Evolutionary conservation across 139 green algal species (phyloP).

Genomic region (Nannochloris sp.): DNA sequence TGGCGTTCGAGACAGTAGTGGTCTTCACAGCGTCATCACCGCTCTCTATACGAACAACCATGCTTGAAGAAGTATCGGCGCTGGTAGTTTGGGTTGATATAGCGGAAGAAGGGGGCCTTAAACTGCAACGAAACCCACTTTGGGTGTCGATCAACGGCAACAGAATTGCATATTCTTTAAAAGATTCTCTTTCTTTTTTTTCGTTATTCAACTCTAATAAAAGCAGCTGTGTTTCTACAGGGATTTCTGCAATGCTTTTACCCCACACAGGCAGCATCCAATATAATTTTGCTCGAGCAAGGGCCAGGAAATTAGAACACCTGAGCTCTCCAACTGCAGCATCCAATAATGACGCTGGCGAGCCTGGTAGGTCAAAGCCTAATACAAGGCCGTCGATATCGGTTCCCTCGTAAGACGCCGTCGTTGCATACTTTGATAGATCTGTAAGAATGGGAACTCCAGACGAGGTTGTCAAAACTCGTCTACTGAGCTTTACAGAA

Average conservation of each 20-base stretch:
- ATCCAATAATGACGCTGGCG: too few relatives aligned
- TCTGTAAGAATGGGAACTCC: neutral
- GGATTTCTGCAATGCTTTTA: conserved; percentile 43
- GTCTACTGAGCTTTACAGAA: neutral
- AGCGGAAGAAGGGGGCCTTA: neutral
- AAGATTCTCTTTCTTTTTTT: too few relatives aligned
- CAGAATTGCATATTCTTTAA: conserved; percentile 38
- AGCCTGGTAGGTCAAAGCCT: too few relatives aligned
- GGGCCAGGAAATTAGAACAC: conserved; percentile 18
- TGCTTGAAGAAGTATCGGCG: conserved; percentile 3
- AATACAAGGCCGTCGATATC: too few relatives aligned
- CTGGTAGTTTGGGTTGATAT: neutral
- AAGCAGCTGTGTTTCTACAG: conserved; percentile 85
- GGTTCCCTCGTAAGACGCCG: too few relatives aligned
- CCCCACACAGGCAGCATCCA: conserved; percentile 85
- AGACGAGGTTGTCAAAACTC: neutral
- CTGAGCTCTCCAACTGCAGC: neutral
- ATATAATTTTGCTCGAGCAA: conserved; percentile 61
- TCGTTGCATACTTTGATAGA: neutral
- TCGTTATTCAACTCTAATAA: conserved; percentile 59
- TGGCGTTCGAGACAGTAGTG: neutral
- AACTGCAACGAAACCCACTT: conserved; percentile 48
- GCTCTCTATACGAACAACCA: conserved; percentile 63
- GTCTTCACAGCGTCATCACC: conserved; percentile 39
- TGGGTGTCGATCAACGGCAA: conserved; percentile 71